A percentile compares a stretch with the other conserved stretches of the same genome.
Evolutionary conservation across 1,284 basidiomycete genomes (phyloP).

Genomic region (Ganoderma leucocontextum): DNA sequence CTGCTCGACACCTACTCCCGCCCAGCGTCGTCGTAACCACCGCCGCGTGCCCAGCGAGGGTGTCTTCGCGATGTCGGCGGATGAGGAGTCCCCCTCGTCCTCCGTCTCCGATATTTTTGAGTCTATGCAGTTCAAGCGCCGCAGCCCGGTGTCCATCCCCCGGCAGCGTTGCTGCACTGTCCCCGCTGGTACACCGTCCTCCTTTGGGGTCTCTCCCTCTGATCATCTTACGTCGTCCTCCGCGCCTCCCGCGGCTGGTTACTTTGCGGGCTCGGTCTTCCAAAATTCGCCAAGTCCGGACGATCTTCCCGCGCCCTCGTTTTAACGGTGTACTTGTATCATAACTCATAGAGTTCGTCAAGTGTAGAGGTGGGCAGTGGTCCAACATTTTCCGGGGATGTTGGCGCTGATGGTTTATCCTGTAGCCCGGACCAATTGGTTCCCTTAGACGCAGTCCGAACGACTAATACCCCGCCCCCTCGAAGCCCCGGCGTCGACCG

Average conservation of each 20-base stretch:
- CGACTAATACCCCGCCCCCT: conserved; percentile 34
- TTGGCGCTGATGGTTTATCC: background rate
- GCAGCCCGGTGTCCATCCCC: conserved; percentile 33
- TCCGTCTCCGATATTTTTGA: conserved; percentile 47
- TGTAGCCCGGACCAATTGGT: conserved; percentile 46
- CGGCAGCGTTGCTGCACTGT: conserved; percentile 37
- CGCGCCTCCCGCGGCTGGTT: conserved; percentile 47
- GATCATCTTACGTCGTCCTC: conserved; percentile 31
- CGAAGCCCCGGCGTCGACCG: conserved; percentile 42
- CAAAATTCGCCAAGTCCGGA: conserved; percentile 84
- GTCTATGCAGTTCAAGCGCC: conserved; percentile 45
- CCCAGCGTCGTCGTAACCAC: conserved; percentile 53
- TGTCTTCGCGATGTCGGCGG: conserved; percentile 73
- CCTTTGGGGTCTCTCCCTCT: conserved; percentile 39
- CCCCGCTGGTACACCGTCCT: conserved; percentile 41
- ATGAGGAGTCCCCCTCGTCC: conserved; percentile 62
- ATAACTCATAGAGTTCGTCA: conserved; percentile 43
- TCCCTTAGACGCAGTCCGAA: conserved; percentile 40
- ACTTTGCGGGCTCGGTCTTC: conserved; percentile 80
- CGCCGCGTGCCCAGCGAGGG: conserved; percentile 69
- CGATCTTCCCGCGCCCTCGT: conserved; percentile 72
- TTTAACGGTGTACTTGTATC: conserved; percentile 52
- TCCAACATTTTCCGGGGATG: background rate
- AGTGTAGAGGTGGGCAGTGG: conserved; percentile 51
- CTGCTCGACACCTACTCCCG: conserved; percentile 48